Conservation (phyloP, 352 stramenopile genomes). For the Elongisporangium prolatum region DNA sequence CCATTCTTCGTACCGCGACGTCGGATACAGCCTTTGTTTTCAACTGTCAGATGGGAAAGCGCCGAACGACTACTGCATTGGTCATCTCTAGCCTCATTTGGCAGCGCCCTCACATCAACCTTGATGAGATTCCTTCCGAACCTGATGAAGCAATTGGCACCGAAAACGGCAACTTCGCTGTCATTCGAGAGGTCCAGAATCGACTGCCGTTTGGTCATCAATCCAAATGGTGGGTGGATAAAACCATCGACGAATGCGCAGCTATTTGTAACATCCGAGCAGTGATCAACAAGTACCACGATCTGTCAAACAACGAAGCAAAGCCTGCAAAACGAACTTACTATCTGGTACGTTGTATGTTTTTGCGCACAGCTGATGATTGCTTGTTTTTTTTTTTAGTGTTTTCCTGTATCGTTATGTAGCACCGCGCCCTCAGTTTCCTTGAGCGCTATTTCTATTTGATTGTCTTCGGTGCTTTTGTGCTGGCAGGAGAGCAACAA, state of each 20-base stretch:
- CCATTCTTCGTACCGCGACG: slow-evolving; percentile 14
- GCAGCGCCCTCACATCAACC: slow-evolving; percentile 28
- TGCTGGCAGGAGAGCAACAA: slow-evolving; percentile 34
- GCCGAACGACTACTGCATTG: slow-evolving; percentile 74
- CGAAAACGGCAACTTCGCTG: slow-evolving; percentile 53
- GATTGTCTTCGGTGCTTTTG: slow-evolving; percentile 83
- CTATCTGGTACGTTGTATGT: slow-evolving; percentile 41
- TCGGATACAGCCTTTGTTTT: slow-evolving; percentile 76
- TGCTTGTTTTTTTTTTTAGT: slow-evolving; percentile 6
- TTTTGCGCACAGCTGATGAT: not conserved
- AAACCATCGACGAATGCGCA: slow-evolving; percentile 59
- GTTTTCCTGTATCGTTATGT: not conserved
- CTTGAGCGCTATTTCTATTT: slow-evolving; percentile 88
- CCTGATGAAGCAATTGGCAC: not conserved
- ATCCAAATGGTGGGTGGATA: slow-evolving; percentile 76
- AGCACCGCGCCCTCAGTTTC: slow-evolving; percentile 84
- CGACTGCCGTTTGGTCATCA: slow-evolving; percentile 40
- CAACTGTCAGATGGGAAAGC: slow-evolving; percentile 87
- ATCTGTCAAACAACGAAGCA: slow-evolving; percentile 63
- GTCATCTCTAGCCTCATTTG: slow-evolving; percentile 66
- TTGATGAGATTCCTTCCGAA: slow-evolving; percentile 7
- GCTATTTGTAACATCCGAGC: slow-evolving; percentile 75
- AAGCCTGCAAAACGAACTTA: slow-evolving; percentile 80
- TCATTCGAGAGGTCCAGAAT: slow-evolving; percentile 62
- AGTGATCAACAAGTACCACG: slow-evolving; percentile 77